These are phyloP conservation scores for Amanita pallidorosea DNA, from an alignment of 768 basidiomycete genomes.

Conservation along the genomic window DNA sequence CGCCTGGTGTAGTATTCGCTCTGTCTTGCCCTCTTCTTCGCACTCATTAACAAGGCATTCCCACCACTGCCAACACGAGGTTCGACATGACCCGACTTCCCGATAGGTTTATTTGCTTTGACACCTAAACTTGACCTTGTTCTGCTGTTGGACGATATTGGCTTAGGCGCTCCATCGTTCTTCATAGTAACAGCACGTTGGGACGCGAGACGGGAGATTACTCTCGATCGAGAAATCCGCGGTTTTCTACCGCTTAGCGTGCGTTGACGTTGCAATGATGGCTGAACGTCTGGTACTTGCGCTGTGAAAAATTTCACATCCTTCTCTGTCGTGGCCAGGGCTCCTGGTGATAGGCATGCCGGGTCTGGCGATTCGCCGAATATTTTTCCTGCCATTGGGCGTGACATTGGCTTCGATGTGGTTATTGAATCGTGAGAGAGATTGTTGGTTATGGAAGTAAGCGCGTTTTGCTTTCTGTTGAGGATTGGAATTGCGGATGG, in stretches of 20 bases:
- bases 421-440: slow-evolving; percentile 4
- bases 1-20: slow-evolving; percentile 57
- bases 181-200: slow-evolving; percentile 35
- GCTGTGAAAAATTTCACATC: neutral
- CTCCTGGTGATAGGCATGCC: neutral
- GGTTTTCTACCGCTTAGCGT: slow-evolving; percentile 46
- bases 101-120: slow-evolving; percentile 24
- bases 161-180: neutral
- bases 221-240: slow-evolving; percentile 71
- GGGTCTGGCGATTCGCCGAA: neutral
- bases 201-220: slow-evolving; percentile 66
- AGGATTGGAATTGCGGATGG: neutral
- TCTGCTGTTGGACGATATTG: slow-evolving; percentile 11
- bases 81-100: slow-evolving; percentile 17
- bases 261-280: slow-evolving; percentile 3
- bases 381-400: neutral
- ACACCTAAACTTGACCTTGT: slow-evolving; percentile 45
- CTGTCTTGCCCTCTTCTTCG: slow-evolving; percentile 65
- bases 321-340: neutral
- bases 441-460: slow-evolving; percentile 27
- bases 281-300: neutral
- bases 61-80: slow-evolving; percentile 18
- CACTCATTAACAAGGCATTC: slow-evolving; percentile 40
- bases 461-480: slow-evolving; percentile 10
- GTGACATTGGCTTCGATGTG: neutral